Base-by-base conservation (phyloP, 2,329 filamentous ascomycete genomes). In the Fusarium papillatum region DNA sequence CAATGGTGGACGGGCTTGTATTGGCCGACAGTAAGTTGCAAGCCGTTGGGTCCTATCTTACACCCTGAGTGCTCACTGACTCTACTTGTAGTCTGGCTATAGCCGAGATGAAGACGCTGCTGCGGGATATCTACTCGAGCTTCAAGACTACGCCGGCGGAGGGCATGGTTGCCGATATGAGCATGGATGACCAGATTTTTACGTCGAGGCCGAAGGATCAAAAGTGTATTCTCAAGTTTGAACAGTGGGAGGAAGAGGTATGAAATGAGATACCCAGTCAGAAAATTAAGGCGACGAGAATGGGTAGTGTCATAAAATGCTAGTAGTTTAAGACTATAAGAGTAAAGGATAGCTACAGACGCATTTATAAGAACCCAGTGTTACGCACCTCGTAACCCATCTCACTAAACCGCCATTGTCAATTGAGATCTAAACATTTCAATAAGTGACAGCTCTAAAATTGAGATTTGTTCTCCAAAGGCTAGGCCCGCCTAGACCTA, bases 21-120 rank as follows among this genome's bases (percentile, higher is more conserved):
- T 77, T 10, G 75, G 75, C 16, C 53, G 74, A 41, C 74, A 77
- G 75, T 77, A n/a, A 68, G 75, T 76, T 29, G 29, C 29, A 34
- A 34, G 13, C 34, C 34, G 11, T 34, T 34, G 34, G 11, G 13
- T 13, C 34, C 34, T 5, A 2, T n/a, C 14, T 2, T 5, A 14
- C 2, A 14, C 24, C 24, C 5, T 11, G 10, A 26, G 5, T 29
- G 29, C 29, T 29, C 6, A 16, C 57, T 59, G 29, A 71, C 59
- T 8, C 0, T 8, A 5, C 4, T 7, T 0, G 0, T 2, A 77
- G 75, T 19, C 22, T 77, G 41, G 75, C 75, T 26, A 68, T 73
- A 2, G 68, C 68, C 0, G 75, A 77, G 57, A 77, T 77, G 75
- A 75, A 71, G 22, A 68, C 55, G 1, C 68, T 77, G 2, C 29